These are phyloP conservation scores for Magnolia sinica DNA, from an alignment of 164 flowering plant genomes.

Conservation along the genomic window DNA sequence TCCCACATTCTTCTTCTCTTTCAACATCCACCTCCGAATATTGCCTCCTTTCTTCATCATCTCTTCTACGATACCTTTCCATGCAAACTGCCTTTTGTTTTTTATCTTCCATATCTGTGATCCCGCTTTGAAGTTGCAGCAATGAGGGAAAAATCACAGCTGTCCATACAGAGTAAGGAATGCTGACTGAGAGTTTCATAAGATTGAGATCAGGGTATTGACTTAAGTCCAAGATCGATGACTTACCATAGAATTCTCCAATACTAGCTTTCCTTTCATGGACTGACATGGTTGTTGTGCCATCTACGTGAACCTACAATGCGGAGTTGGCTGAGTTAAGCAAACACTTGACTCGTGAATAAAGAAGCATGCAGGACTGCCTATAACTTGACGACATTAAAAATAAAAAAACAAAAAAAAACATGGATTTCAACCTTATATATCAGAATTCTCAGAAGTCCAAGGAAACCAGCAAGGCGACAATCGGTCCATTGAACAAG, in stretches of 20 bases:
- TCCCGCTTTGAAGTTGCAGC: slow-evolving; percentile 77
- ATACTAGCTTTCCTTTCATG: slow-evolving; percentile 78
- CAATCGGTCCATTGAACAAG: slow-evolving; percentile 94
- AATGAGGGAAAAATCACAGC: slow-evolving; percentile 86
- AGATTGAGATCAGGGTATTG: background rate
- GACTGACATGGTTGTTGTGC: slow-evolving; percentile 68
- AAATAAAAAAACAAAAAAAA: background rate
- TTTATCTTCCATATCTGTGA: slow-evolving; percentile 74
- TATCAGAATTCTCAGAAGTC: slow-evolving; percentile 64
- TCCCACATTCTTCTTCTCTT: slow-evolving; percentile 96
- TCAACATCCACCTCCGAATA: slow-evolving; percentile 62
- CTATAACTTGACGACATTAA: background rate
- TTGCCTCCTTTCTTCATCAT: slow-evolving; percentile 45
- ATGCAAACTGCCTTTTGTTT: slow-evolving; percentile 69
- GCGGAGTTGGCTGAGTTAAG: background rate
- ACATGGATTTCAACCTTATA: slow-evolving; percentile 43
- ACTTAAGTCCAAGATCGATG: background rate
- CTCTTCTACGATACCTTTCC: slow-evolving; percentile 71
- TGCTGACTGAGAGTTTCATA: background rate
- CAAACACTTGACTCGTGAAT: background rate
- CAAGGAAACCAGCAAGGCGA: slow-evolving; percentile 83
- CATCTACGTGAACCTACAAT: slow-evolving; percentile 66
- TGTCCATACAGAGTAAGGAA: slow-evolving; percentile 24
- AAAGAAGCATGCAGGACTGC: background rate
- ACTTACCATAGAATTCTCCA: slow-evolving; percentile 69